Percentiles rank a stretch among this genome's conserved stretches.
phyloP scores from a whole-genome alignment of 306 rosid species.

The Quercus bicolor region DNA sequence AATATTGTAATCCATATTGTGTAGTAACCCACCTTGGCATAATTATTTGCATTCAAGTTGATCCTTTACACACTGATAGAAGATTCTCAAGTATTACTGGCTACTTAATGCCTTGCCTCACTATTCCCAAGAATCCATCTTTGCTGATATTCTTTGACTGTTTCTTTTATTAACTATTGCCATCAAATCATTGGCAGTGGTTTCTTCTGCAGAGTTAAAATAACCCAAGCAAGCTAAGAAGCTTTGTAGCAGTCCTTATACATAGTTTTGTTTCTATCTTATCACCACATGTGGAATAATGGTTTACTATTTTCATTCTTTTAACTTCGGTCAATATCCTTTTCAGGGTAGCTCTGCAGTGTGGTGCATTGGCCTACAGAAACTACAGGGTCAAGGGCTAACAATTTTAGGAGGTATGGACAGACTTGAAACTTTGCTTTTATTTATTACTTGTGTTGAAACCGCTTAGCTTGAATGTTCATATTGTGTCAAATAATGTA shows the following conservation, averaged over 20 bases:
- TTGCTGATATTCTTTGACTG: background rate
- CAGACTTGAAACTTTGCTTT: slow-evolving; percentile 1
- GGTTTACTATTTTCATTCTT: slow-evolving; percentile 15
- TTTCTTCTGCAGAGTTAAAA: background rate
- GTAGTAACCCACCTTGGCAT: background rate
- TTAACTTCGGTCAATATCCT: slow-evolving; percentile 16
- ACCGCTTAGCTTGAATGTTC: background rate
- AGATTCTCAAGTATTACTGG: background rate
- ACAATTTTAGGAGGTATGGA: slow-evolving; percentile 94
- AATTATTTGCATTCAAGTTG: background rate
- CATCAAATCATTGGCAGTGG: slow-evolving; percentile 2
- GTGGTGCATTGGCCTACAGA: slow-evolving; percentile 96
- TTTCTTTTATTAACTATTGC: background rate
- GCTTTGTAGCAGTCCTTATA: background rate
- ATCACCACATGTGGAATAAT: background rate
- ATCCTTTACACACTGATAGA: background rate
- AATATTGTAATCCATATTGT: background rate
- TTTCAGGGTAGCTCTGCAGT: slow-evolving; percentile 64
- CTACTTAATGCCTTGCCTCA: background rate
- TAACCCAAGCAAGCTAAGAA: background rate
- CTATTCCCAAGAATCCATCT: background rate
- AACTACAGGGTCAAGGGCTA: slow-evolving; percentile 65
- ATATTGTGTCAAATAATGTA: background rate
- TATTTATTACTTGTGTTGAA: background rate
- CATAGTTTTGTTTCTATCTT: background rate